These are phyloP conservation scores for Zoysia pacifica DNA, from an alignment of 176 grass and related monocot species.

Conservation along the genomic window DNA sequence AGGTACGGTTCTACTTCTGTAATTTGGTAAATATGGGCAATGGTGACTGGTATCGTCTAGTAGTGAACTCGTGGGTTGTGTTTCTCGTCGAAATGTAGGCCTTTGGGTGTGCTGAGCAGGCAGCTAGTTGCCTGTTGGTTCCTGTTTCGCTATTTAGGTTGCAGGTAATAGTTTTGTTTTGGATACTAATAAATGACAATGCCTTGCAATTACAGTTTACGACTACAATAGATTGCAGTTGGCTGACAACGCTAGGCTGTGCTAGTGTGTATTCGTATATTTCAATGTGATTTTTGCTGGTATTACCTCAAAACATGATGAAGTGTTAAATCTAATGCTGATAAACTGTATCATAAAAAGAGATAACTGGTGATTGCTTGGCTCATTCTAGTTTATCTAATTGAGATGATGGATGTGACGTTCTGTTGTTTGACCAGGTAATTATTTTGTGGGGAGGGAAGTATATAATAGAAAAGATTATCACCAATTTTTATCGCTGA, in stretches of 20 bases:
- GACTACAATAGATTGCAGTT: neutral
- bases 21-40: neutral
- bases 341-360: neutral
- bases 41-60: neutral
- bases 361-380: neutral
- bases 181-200: neutral
- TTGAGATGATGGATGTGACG: neutral
- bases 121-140: neutral
- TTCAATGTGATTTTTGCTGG: neutral
- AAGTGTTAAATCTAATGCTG: neutral
- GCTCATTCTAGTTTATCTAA: neutral
- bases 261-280: neutral
- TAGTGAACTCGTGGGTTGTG: neutral
- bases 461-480: slow-evolving; percentile 24
- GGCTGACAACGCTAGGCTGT: neutral
- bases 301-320: neutral
- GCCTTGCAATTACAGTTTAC: neutral
- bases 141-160: neutral
- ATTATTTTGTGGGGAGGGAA: slow-evolving; percentile 38
- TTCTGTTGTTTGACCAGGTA: slow-evolving; percentile 27
- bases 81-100: neutral
- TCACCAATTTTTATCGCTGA: slow-evolving; percentile 37
- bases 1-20: slow-evolving; percentile 15
- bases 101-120: slow-evolving; percentile 6
- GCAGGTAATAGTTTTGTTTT: neutral